These are phyloP conservation scores for Wickerhamiella dianesei DNA, from an alignment of 805 yeast species.

Conservation along the genomic window DNA sequence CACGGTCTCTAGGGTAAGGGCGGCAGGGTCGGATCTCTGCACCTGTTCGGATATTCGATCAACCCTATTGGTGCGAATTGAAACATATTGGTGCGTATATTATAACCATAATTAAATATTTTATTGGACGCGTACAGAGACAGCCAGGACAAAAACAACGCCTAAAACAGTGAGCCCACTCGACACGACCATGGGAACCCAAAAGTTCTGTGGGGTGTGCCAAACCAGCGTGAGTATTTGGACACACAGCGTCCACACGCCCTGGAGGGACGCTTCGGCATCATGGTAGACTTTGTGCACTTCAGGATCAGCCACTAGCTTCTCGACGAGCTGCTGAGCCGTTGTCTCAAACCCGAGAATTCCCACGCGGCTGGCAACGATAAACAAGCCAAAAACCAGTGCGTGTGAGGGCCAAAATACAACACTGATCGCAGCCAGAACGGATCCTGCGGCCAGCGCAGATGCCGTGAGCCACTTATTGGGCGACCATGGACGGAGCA, in stretches of 20 bases:
- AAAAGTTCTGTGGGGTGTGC: constrained; percentile 7
- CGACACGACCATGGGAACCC: constrained; percentile 11
- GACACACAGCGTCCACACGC: constrained; percentile 8
- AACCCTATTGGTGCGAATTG: too few species aligned
- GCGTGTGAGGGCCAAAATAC: not conserved
- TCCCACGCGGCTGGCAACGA: constrained; percentile 14
- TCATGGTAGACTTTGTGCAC: constrained; percentile 11
- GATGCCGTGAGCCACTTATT: not conserved
- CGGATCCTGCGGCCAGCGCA: not conserved
- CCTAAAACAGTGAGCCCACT: constrained; percentile 9
- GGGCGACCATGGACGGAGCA: not conserved
- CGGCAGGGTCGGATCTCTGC: too few species aligned
- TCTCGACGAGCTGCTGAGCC: constrained; percentile 10
- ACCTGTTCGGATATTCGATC: too few species aligned
- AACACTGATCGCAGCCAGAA: not conserved
- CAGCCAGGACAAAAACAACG: constrained; percentile 3
- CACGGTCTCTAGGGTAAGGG: too few species aligned
- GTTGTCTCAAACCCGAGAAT: constrained; percentile 10
- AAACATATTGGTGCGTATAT: not conserved
- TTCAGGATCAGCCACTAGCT: constrained; percentile 15
- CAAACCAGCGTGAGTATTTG: constrained; percentile 12
- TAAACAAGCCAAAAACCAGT: constrained; percentile 5
- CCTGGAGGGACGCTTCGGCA: constrained; percentile 10
- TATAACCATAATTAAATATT: not conserved
- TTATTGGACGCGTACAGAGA: not conserved